These are phyloP conservation scores for Candida quercuum DNA, from an alignment of 805 yeast species.

Conservation along the genomic window DNA sequence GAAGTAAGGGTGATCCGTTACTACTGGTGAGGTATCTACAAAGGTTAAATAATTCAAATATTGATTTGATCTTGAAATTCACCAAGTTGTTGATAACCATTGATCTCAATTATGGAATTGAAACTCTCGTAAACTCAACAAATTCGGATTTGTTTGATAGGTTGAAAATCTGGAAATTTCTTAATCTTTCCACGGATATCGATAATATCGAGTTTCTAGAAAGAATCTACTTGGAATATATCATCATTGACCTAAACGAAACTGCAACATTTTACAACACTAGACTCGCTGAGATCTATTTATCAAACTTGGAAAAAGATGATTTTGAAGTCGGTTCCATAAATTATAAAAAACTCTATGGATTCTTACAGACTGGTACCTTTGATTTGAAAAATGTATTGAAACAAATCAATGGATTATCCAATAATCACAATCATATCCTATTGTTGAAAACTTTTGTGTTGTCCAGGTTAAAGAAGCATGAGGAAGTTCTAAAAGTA, in stretches of 20 bases:
- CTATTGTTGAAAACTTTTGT: constrained; percentile 52
- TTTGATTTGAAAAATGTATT: constrained; percentile 23
- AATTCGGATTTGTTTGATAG: constrained; percentile 56
- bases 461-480: constrained; percentile 52
- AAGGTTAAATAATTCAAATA: constrained; percentile 40
- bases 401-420: constrained; percentile 25
- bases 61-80: constrained; percentile 54
- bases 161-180: constrained; percentile 45
- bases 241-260: constrained; percentile 37
- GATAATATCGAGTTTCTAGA: constrained; percentile 20
- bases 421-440: background rate
- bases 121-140: constrained; percentile 59
- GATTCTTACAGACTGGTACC: constrained; percentile 28
- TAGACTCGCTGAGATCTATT: constrained; percentile 39
- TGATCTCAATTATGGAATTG: constrained; percentile 31
- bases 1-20: constrained; percentile 8
- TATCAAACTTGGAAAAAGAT: constrained; percentile 24
- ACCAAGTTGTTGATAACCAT: constrained; percentile 44
- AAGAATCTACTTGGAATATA: constrained; percentile 46
- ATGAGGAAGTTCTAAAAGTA: constrained; percentile 57
- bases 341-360: constrained; percentile 28
- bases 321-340: constrained; percentile 6
- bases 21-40: constrained; percentile 47
- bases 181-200: constrained; percentile 26
- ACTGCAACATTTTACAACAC: constrained; percentile 34